Evolutionary conservation across 345 rosid species (phyloP).

Genomic region (Excoecaria agallocha): DNA sequence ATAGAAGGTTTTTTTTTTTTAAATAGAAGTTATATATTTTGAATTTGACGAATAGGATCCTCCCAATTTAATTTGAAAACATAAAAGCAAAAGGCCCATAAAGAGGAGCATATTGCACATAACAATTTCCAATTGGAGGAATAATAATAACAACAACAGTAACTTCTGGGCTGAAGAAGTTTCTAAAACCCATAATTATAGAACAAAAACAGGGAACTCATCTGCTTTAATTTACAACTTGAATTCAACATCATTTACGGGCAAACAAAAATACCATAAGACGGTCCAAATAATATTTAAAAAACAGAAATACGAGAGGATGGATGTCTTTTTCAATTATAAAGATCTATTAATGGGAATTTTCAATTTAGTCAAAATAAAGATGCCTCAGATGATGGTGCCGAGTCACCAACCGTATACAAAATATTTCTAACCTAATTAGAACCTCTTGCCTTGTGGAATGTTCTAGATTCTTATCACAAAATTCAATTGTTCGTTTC

Average conservation of each 20-base stretch:
- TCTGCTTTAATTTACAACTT: background rate
- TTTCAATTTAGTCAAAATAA: background rate
- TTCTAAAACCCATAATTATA: too few relatives aligned
- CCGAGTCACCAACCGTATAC: background rate
- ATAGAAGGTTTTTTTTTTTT: too few relatives aligned
- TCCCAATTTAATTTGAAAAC: too few relatives aligned
- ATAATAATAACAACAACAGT: too few relatives aligned
- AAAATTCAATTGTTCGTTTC: background rate
- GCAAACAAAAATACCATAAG: background rate
- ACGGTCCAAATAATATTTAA: background rate
- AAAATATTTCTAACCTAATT: background rate
- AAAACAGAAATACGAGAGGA: background rate
- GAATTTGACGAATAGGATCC: too few relatives aligned
- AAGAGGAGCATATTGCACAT: too few relatives aligned
- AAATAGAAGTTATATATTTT: too few relatives aligned
- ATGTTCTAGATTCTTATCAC: background rate
- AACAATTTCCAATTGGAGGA: too few relatives aligned
- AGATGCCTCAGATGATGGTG: background rate
- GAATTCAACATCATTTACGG: background rate
- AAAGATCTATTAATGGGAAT: background rate
- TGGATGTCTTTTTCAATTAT: background rate
- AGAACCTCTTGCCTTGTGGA: background rate
- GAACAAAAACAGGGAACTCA: background rate
- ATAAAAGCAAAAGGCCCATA: too few relatives aligned
- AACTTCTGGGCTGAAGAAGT: too few relatives aligned